Evolutionary conservation across 257 asterid species (phyloP), one percentile per base, ranked within the genome.

Genomic region (Nicotiana benthamiana): DNA sequence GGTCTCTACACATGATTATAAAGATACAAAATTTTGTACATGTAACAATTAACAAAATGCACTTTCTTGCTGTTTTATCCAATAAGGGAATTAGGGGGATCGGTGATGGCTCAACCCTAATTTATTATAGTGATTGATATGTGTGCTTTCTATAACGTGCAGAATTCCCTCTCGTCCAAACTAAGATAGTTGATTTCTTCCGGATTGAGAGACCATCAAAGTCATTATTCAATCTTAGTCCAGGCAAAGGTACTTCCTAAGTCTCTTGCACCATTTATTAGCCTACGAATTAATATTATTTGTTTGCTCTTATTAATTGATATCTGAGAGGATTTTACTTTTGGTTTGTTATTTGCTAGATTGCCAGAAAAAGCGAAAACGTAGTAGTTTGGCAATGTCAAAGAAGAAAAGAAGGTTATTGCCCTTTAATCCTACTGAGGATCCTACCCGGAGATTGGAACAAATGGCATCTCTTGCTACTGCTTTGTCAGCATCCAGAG

Each of bases 381-480:
- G 96, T 28, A 63, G 79, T 4, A 78, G 87, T 74, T 24, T 94
- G 27, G 90, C 62, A 5, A 18, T 85, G 79, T 80, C 93, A 17
- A 96, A 96, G 87, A 96, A 91, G 86, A 88, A 88, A 27, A 87
- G 98, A 74, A 96, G 75, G 82, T 61, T 96, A 85, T 80, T 92
- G 92, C 87, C 97, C 30, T 96, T 89, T 82, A 83, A 4, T 83
- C 97, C 97, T 11, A 89, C 83, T 6, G 97, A 92, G 63, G 97
- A 96, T 87, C 86, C 90, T 20, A 75, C 27, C 20, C 82, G 92
- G 83, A 90, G 94, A 87, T 80, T 91, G 79, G 93, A 91, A 86
- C 97, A 96, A 88, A 94, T 96, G 99, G 91, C 94, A 24, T 94
- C 99, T 28, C 85, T 96, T 75, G 99, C 98, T 52, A 88, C 97